Evolutionary conservation across 495 filamentous ascomycete genomes (phyloP).

Genomic region (Trypethelium eluteriae): DNA sequence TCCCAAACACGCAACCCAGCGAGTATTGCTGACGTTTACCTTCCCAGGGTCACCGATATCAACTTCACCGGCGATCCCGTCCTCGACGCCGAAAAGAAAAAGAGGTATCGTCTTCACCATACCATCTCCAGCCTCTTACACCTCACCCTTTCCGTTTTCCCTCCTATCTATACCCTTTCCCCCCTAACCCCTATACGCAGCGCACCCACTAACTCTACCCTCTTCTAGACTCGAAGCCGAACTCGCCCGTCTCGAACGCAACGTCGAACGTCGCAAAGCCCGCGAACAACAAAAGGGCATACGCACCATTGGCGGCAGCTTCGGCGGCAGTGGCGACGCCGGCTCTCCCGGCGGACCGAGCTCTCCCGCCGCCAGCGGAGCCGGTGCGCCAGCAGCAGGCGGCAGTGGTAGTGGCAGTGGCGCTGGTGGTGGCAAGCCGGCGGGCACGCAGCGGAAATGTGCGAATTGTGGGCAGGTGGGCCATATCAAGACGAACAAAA

Average conservation of each 20-base stretch:
- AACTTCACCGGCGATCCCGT: constrained; percentile 71
- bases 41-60: constrained; percentile 44
- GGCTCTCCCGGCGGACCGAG: constrained; percentile 31
- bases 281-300: constrained; percentile 82
- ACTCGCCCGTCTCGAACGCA: constrained; percentile 71
- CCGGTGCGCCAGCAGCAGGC: constrained; percentile 20
- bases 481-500: constrained; percentile 99
- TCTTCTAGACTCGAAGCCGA: constrained; percentile 60
- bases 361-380: constrained; percentile 34
- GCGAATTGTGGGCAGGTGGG: constrained; percentile 93
- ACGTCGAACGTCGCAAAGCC: constrained; percentile 81
- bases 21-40: background rate
- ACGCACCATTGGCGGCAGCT: constrained; percentile 25
- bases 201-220: constrained; percentile 13
- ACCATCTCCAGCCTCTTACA: constrained; percentile 7
- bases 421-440: constrained; percentile 24
- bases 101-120: constrained; percentile 34
- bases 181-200: background rate
- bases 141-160: constrained; percentile 12
- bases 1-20: background rate
- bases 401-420: too few relatives aligned
- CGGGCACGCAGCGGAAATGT: constrained; percentile 81
- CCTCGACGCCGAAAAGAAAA: constrained; percentile 53
- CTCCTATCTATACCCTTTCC: background rate
- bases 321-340: constrained; percentile 26